Evolutionary conservation across 768 basidiomycete genomes (phyloP).

Genomic region (Lentinus brumalis): DNA sequence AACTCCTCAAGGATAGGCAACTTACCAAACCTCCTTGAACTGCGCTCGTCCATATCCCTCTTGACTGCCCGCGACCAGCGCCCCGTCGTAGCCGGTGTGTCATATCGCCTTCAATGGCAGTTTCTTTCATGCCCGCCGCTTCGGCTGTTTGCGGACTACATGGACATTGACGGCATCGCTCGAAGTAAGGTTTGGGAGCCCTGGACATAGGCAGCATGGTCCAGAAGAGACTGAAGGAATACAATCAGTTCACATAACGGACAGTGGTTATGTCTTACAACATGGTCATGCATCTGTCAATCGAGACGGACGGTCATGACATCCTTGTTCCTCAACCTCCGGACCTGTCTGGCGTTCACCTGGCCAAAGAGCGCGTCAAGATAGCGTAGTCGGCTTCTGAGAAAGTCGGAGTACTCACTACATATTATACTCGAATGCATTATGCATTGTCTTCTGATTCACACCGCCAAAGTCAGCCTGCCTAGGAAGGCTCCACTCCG

Average conservation of each 20-base stretch:
- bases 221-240: too few species aligned
- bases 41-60: not conserved
- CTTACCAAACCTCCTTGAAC: not conserved
- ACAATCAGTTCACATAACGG: too few species aligned
- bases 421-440: not conserved
- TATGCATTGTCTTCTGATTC: not conserved
- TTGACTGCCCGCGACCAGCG: not conserved
- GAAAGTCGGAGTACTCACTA: not conserved
- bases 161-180: not conserved
- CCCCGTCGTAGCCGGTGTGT: not conserved
- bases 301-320: too few species aligned
- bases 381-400: too few species aligned
- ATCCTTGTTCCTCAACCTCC: too few species aligned
- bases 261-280: too few species aligned
- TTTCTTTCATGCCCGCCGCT: not conserved
- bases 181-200: not conserved
- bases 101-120: not conserved
- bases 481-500: not conserved
- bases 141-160: not conserved
- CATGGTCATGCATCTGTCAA: too few species aligned
- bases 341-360: too few species aligned
- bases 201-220: not conserved
- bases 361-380: too few species aligned
- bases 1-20: not conserved
- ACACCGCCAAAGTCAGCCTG: not conserved